Conservation (phyloP, 306 rosid species). For the Boehmeria nivea region DNA sequence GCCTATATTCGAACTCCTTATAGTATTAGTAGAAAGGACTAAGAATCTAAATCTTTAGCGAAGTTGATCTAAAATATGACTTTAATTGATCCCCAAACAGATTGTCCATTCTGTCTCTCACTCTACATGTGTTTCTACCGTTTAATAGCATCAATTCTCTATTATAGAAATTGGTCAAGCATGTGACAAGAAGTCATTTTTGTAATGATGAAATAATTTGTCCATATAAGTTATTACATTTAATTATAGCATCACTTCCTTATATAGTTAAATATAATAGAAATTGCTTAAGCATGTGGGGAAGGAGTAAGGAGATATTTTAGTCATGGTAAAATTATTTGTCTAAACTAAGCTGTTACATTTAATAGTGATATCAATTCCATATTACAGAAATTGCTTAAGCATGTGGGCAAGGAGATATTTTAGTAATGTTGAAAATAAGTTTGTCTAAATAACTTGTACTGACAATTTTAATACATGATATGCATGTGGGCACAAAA, state of each 20-base stretch:
- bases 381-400: too few relatives aligned
- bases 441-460: not conserved
- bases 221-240: too few relatives aligned
- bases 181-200: too few relatives aligned
- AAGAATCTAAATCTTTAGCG: constrained; percentile 1
- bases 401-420: constrained; percentile 6
- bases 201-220: too few relatives aligned
- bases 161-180: constrained; percentile 3
- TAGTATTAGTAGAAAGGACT: not conserved
- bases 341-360: too few relatives aligned
- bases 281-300: not conserved
- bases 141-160: not conserved
- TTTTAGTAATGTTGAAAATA: not conserved
- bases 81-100: not conserved
- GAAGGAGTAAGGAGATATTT: not conserved
- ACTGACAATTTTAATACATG: too few relatives aligned
- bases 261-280: too few relatives aligned
- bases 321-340: not conserved
- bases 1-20: not conserved
- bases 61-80: constrained; percentile 2
- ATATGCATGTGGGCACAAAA: constrained; percentile 4
- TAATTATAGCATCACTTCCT: not conserved
- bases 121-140: constrained; percentile 7
- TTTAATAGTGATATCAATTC: too few relatives aligned
- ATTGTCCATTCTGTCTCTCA: not conserved